phyloP scores from a whole-genome alignment of 2,329 filamentous ascomycete species.

The Metarhizium guizhouense region DNA sequence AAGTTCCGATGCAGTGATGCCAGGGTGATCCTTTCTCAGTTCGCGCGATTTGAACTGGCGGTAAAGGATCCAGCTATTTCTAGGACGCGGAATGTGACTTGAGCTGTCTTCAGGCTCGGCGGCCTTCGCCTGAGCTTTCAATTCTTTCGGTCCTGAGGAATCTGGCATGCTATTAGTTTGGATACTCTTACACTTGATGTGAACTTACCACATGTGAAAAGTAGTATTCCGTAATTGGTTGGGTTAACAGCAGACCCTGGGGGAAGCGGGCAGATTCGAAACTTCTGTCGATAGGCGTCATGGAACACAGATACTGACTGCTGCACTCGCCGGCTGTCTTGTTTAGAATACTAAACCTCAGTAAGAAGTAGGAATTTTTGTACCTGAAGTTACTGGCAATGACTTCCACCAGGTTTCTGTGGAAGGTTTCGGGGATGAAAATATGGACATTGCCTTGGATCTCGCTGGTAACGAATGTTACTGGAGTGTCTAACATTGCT shows the following conservation, averaged over 20 bases:
- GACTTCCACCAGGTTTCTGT: conserved; percentile 10
- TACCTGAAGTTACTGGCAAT: conserved; percentile 19
- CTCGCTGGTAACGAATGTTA: conserved; percentile 17
- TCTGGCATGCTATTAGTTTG: not conserved
- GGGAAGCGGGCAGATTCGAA: conserved; percentile 16
- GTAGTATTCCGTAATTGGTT: conserved; percentile 9
- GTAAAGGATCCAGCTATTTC: conserved; percentile 26
- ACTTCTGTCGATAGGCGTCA: conserved; percentile 14
- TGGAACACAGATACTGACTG: conserved; percentile 18
- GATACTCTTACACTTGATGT: not conserved
- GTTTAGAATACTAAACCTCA: not conserved
- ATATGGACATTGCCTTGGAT: conserved; percentile 16
- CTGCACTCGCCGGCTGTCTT: conserved; percentile 12
- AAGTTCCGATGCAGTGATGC: conserved; percentile 18
- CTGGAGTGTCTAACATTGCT: conserved; percentile 6
- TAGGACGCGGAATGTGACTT: conserved; percentile 17
- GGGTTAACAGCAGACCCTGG: conserved; percentile 7
- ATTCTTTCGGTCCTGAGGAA: conserved; percentile 3
- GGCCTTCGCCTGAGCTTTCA: not conserved
- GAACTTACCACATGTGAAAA: conserved; percentile 14
- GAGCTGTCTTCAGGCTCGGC: not conserved
- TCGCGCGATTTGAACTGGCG: conserved; percentile 18
- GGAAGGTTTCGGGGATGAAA: conserved; percentile 15
- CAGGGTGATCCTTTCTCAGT: conserved; percentile 14
- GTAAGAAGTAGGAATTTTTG: not conserved